Percentiles rank a stretch among this genome's conserved stretches.
Evolutionary conservation across 345 rosid genomes (phyloP).

Genomic region (Camelina laxa): DNA sequence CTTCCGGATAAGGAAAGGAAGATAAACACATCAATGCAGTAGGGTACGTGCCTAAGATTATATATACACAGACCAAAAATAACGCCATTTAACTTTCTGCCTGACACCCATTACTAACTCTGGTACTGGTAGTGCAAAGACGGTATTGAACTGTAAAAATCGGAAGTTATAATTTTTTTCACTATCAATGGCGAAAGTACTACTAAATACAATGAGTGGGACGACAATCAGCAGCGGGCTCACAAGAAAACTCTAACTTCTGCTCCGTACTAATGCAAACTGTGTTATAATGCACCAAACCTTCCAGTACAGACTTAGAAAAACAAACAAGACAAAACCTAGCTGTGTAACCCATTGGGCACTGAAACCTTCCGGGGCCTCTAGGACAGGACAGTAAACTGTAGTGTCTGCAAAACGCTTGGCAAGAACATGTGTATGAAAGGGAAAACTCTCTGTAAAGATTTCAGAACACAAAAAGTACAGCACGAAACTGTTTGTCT

Average conservation of each 20-base stretch:
- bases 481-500: constrained; percentile 36
- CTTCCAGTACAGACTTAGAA: background rate
- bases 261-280: constrained; percentile 11
- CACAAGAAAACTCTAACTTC: constrained; percentile 13
- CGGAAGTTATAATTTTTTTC: background rate
- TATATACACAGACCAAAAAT: constrained; percentile 24
- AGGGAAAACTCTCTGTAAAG: constrained; percentile 39
- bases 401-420: constrained; percentile 43
- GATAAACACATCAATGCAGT: constrained; percentile 42
- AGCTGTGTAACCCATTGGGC: constrained; percentile 45
- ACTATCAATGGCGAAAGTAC: constrained; percentile 21
- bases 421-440: constrained; percentile 45
- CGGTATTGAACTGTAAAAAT: constrained; percentile 4
- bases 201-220: constrained; percentile 25
- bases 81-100: constrained; percentile 35
- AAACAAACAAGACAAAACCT: constrained; percentile 37
- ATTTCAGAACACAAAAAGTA: constrained; percentile 19
- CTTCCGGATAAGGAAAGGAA: constrained; percentile 32
- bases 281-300: constrained; percentile 20
- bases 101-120: constrained; percentile 29
- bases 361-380: constrained; percentile 48
- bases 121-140: constrained; percentile 19
- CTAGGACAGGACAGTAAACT: constrained; percentile 48
- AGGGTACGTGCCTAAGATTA: constrained; percentile 37
- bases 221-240: constrained; percentile 36